Conservation (phyloP, 2,329 filamentous ascomycete genomes). For the Penicillium palitans region DNA sequence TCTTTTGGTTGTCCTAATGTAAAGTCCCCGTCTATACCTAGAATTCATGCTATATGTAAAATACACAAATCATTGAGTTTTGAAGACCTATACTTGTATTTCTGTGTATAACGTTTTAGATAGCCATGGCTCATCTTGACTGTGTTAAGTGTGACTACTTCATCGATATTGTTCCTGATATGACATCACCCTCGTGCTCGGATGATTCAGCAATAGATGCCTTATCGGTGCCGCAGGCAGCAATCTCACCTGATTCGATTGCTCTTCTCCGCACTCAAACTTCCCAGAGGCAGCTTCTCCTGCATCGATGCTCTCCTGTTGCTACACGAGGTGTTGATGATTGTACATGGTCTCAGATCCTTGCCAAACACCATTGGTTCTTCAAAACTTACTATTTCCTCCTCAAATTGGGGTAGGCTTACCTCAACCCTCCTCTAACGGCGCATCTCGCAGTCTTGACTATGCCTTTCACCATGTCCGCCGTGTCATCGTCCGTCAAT, state of each 20-base stretch:
- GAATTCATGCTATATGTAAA: conserved; percentile 28
- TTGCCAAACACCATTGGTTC: conserved; percentile 2
- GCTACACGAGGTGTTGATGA: conserved; percentile 7
- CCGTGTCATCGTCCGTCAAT: conserved; percentile 29
- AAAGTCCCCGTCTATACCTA: conserved; percentile 30
- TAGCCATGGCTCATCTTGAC: not conserved
- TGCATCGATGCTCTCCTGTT: conserved; percentile 8
- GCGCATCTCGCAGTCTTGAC: conserved; percentile 15
- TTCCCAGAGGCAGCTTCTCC: conserved; percentile 14
- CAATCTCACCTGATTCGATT: conserved; percentile 26
- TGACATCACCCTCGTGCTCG: conserved; percentile 13
- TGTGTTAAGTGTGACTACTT: not conserved
- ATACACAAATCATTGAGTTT: conserved; percentile 21
- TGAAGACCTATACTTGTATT: not conserved
- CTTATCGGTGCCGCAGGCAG: conserved; percentile 14
- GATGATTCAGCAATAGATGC: conserved; percentile 18
- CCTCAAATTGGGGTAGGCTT: conserved; percentile 10
- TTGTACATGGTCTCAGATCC: conserved; percentile 2
- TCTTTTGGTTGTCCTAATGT: conserved; percentile 7
- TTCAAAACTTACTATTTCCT: not conserved
- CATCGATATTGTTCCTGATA: conserved; percentile 5
- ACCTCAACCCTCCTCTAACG: conserved; percentile 14
- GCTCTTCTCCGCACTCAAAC: conserved; percentile 32
- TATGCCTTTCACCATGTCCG: conserved; percentile 25
- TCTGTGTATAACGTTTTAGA: not conserved